phyloP scores from a whole-genome alignment of 129 eudicot species.

The Helianthus annuus region HanXRQr2.0-SUNRISE NC_035439.2:90477889-90478388 shows the following conservation, averaged over 20 bases:
- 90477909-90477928: background rate
- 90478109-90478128: no score
- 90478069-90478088: no score
- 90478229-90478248: background rate
- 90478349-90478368: background rate
- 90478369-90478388: background rate
- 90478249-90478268: background rate
- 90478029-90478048: no score
- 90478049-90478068: no score
- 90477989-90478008: no score
- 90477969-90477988: no score
- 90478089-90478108: no score
- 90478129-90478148: no score
- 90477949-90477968: no score
- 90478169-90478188: background rate
- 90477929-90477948: background rate
- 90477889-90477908: no score
- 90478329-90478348: background rate
- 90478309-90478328: background rate
- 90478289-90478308: background rate
- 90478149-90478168: no score
- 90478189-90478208: background rate
- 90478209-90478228: background rate
- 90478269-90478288: background rate
- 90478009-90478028: no score